These are phyloP conservation scores for Beauveria sp. DNA, from an alignment of 2,329 filamentous ascomycete species.

Conservation along the genomic window DNA sequence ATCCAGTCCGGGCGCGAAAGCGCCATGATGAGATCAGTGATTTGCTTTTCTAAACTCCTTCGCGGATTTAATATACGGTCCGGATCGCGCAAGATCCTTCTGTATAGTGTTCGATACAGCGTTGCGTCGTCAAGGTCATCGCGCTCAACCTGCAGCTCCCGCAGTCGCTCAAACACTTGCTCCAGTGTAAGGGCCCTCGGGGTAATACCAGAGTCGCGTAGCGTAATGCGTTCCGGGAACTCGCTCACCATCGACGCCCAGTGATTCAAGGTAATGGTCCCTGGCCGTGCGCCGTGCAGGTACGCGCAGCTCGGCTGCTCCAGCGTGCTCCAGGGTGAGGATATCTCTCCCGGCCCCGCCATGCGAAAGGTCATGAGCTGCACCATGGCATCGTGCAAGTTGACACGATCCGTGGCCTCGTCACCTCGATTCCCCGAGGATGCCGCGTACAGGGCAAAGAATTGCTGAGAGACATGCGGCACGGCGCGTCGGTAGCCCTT, in stretches of 20 bases:
- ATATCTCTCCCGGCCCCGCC: constrained; percentile 33
- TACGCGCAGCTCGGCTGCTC: constrained; percentile 69
- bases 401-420: constrained; percentile 36
- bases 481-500: constrained; percentile 47
- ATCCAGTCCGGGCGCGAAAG: constrained; percentile 65
- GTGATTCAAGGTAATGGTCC: constrained; percentile 65
- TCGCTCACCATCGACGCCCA: constrained; percentile 55
- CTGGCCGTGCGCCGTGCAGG: constrained; percentile 56
- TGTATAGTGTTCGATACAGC: constrained; percentile 59
- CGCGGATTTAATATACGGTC: constrained; percentile 55
- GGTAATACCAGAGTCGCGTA: constrained; percentile 49
- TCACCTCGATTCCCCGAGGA: constrained; percentile 34
- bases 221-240: constrained; percentile 46
- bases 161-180: constrained; percentile 50
- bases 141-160: constrained; percentile 47
- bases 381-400: constrained; percentile 47
- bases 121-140: constrained; percentile 51
- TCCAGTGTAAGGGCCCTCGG: constrained; percentile 55
- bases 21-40: constrained; percentile 62
- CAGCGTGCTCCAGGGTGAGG: constrained; percentile 59
- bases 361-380: constrained; percentile 50
- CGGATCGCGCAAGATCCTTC: constrained; percentile 58
- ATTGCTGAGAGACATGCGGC: constrained; percentile 44
- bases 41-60: constrained; percentile 60
- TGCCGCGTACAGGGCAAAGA: constrained; percentile 50